Evolutionary conservation across 108 stramenopile species (phyloP).

Genomic region (Fistulifera pelliculosa): DNA sequence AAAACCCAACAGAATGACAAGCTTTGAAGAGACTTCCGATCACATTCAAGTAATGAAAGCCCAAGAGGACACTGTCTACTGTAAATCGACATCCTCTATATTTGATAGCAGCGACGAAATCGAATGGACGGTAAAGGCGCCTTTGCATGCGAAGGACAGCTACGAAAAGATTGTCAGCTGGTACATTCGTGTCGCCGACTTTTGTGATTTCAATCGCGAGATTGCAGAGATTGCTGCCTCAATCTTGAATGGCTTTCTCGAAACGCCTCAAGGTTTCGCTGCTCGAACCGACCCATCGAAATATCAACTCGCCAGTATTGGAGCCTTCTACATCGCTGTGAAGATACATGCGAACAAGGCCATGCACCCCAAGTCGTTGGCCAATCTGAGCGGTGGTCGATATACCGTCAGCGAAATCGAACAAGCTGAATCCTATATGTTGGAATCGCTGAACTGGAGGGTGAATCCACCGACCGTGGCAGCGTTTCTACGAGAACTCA

Average conservation of each 20-base stretch:
- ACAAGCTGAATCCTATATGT: constrained; percentile 30
- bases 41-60: too few species aligned
- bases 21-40: too few species aligned
- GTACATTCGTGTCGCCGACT: constrained; percentile 56
- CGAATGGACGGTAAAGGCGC: too few species aligned
- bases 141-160: constrained; percentile 14
- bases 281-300: constrained; percentile 22
- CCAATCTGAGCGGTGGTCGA: constrained; percentile 41
- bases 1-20: too few species aligned
- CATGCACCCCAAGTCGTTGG: constrained; percentile 36
- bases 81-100: too few species aligned
- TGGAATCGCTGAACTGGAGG: constrained; percentile 35
- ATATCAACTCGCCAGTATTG: constrained; percentile 69
- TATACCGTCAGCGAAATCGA: constrained; percentile 35
- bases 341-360: constrained; percentile 52
- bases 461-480: constrained; percentile 35
- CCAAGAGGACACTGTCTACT: too few species aligned
- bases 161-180: constrained; percentile 46
- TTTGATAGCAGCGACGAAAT: too few species aligned
- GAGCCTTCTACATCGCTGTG: constrained; percentile 59
- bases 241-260: constrained; percentile 41
- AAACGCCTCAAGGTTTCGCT: constrained; percentile 7
- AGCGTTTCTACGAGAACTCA: constrained; percentile 18
- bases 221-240: constrained; percentile 52
- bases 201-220: constrained; percentile 48